These are phyloP conservation scores for Ilyonectria mors-panacis DNA, from an alignment of 2,329 filamentous ascomycete genomes.

Conservation along the genomic window DNA sequence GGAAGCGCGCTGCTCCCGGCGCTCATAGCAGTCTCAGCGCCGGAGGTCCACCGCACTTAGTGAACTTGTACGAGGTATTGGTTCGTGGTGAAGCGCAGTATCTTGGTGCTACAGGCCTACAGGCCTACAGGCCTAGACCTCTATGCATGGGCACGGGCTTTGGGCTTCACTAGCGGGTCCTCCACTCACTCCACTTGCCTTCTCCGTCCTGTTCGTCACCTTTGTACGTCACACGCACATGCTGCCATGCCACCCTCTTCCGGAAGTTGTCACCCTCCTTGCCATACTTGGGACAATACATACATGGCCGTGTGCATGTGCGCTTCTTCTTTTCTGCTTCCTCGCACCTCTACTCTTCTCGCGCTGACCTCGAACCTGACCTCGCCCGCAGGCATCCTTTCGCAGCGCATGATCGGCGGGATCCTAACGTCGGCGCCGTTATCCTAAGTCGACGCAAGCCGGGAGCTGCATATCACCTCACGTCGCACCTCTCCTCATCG, in stretches of 20 bases:
- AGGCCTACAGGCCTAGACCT: too few relatives aligned
- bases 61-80: neutral
- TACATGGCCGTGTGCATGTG: neutral
- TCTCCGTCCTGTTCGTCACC: slow-evolving; percentile 2
- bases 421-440: slow-evolving; percentile 12
- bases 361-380: neutral
- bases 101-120: too few relatives aligned
- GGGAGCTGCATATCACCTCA: slow-evolving; percentile 36
- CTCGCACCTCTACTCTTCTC: slow-evolving; percentile 25
- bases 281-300: neutral
- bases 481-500: slow-evolving; percentile 41
- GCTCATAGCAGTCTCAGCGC: neutral
- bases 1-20: neutral
- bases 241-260: neutral
- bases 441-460: slow-evolving; percentile 16
- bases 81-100: too few relatives aligned
- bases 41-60: neutral
- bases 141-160: neutral
- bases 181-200: slow-evolving; percentile 1
- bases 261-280: neutral
- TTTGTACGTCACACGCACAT: neutral
- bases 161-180: neutral
- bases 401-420: slow-evolving; percentile 21
- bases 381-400: slow-evolving; percentile 10
- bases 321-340: slow-evolving; percentile 24